Evolutionary conservation across 257 asterid species (phyloP).

Genomic region (Ophiorrhiza pumila): DNA sequence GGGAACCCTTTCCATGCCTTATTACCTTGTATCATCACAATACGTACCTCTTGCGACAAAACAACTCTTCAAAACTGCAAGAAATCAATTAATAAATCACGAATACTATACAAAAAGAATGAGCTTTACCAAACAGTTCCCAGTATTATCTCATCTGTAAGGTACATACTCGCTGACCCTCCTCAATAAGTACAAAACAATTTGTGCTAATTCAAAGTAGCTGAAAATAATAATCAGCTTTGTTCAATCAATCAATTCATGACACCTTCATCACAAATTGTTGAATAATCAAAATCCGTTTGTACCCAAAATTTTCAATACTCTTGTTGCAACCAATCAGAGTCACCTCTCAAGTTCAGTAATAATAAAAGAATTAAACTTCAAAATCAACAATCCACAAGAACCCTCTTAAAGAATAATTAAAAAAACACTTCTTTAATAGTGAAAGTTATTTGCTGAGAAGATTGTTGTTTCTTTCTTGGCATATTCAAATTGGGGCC

Average conservation of each 20-base stretch:
- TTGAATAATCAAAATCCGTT: no score
- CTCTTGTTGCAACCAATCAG: neutral
- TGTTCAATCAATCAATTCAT: neutral
- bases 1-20: constrained; percentile 57
- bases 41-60: constrained; percentile 20
- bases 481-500: neutral
- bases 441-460: neutral
- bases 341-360: neutral
- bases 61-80: neutral
- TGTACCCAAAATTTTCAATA: neutral
- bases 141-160: neutral
- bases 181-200: neutral
- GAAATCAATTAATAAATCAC: constrained; percentile 1
- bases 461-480: neutral
- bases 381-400: neutral
- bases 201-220: neutral
- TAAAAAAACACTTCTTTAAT: neutral
- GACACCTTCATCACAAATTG: neutral
- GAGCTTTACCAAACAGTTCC: neutral
- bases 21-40: constrained; percentile 54
- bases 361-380: neutral
- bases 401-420: neutral
- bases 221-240: neutral
- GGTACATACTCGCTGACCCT: neutral
- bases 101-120: neutral